Base-by-base conservation (phyloP, 306 rosid species). In the Prunus padus region DNA sequence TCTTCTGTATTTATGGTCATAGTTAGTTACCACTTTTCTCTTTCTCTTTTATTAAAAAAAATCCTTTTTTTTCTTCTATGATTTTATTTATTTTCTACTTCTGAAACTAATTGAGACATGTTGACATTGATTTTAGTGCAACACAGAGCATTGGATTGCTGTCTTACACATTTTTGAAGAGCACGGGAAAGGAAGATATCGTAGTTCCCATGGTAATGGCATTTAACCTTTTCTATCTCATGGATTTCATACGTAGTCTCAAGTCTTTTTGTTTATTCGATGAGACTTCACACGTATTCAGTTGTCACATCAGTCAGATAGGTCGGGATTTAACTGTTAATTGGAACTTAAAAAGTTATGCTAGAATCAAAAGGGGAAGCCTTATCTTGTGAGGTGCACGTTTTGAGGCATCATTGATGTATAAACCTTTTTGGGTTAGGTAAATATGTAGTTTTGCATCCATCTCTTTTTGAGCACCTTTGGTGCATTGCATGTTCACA, bases 91-190 rank as follows among this genome's bases (percentile, higher is more conserved):
- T 56, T 42, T 40, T 33, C 9, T 69, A 13, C 64, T 19, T 26
- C 65, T 37, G 69, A 63, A 12, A 79, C 87, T 90, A 75, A 89
- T 62, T 33, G 50, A 75, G 74, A 86, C 61, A 31, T 80, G 30
- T 78, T 76, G 71, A 55, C 54, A 45, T 70, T 83, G 67, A 61
- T 74, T 72, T 73, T 50, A 92, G 98, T 79, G 78, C 87, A 44
- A 90, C 99, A 7, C 97, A 90, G 79, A 96, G 97, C 84, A 90
- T 96, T 69, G 99, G 99, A 67, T 86, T 96, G 81, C 82, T 96
- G 82, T 96, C 99, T 50, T 92, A 96, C 79, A 89, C 99, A 64
- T 96, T 96, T 87, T 86, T 96, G 87, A 92, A 92, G 90, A 82
- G 88, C 84, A 96, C 99, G 0, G 92, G 93, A 76, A 92, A 90